Evolutionary conservation across 1,139 yeast genomes (phyloP), one percentile per base, ranked within the genome.

Genomic region (Trichomonascaceae sp.): DNA sequence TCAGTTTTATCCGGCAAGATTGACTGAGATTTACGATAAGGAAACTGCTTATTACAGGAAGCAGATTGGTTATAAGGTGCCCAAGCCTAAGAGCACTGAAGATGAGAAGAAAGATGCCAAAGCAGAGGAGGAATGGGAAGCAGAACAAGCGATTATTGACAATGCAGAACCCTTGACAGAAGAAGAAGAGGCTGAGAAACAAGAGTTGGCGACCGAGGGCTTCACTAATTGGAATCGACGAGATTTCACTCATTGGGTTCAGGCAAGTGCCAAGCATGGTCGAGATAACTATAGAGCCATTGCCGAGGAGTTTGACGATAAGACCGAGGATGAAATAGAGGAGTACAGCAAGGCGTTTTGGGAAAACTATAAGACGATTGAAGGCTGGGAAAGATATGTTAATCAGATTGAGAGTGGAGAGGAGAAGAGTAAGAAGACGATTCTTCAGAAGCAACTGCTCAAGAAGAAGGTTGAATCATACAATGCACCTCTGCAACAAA

Each of bases 351-450:
- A 76, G 45, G 84, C 77, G 2, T 93, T 93, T 65, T 91, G 96
- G 96, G 70, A 75, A 47, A 76, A 87, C 27, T 85, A 82, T 66
- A 73, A 74, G 19, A 84, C 82, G 62, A 82, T 93, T 50, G 95
- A 87, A 30, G 97, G 97, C 0, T 80, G 84, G 68, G 96, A 90
- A 58, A 85, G 89, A 66, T 89, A 90, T 67, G 69, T 90, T 52
- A 70, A 84, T n/a, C 95, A 88, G 64, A 89, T 93, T 55, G 96
- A 90, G 64, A 77, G 85, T 43, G 96, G 96, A 58, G 97, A 91
- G 66, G 87, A 84, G 72, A 87, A 87, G 64, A 71, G 82, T 18
- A 84, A 82, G 47, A 86, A 80, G 64, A 71, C 85, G 45, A 70
- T 72, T 51, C 75, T 78, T 51, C 98, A 91, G 66, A 84, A 85